Base-by-base conservation (phyloP, 2,329 filamentous ascomycete species). In the Chaetomium sp. region DNA sequence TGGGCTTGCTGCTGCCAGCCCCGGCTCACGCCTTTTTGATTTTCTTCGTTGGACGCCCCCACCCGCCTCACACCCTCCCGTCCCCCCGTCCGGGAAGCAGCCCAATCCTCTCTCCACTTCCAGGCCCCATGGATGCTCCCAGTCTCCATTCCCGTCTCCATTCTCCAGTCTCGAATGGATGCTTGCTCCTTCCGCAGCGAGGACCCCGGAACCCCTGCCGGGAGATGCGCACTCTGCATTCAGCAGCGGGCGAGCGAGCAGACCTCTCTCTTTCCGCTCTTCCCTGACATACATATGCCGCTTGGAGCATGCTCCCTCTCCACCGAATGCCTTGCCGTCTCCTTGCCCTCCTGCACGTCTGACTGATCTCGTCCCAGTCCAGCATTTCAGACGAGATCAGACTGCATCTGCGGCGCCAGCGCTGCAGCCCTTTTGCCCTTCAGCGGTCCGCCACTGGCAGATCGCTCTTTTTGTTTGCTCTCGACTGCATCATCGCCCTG, bases 221-320 rank as follows among this genome's bases (percentile, higher is more conserved):
- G 62, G 70, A 71, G 48, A 52, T 41, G 36, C 42, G 43, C 42
- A 37, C 48, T 9, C 45, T 52, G 55, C 67, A 71, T 71, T 67
- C 66, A 69, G 48, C 49, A 38, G 45, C 19, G 19, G 19, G 19
- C 19, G 19, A 27, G 19, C 19, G 19, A 27, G 19, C 40, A 42
- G 40, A 42, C 40, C 10, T 40, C 8, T 9, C 37, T 42, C 14
- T 14, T 42, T 27, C 19, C 63, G 67, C 65, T 66, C 19, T 50
- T 70, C 68, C 68, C 59, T 57, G 58, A 54, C 63, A 70, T 71
- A 71, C 70, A 64, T 62, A 65, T 66, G 65, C 64, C 64, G 62
- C 64, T 62, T 61, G 57, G 56, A 58, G 59, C 61, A 62, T 62
- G 61, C 61, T 64, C 56, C 61, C 59, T 60, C 62, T 62, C 56